Conservation (phyloP, 2,329 filamentous ascomycete species). For the Sarocladiaceae sp. region DNA sequence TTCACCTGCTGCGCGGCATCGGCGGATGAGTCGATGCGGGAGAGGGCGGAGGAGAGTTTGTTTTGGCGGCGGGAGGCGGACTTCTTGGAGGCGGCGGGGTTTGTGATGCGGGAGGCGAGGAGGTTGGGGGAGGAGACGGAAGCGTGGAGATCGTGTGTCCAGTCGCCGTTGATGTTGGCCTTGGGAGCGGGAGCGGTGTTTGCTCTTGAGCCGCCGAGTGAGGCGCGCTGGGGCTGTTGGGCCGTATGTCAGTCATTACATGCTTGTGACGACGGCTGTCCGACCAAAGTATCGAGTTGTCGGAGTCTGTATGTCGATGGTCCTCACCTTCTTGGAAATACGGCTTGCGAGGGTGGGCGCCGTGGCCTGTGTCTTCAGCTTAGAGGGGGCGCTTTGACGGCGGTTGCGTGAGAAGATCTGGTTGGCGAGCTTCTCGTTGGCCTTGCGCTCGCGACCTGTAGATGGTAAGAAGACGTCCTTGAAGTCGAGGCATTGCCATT, state of each 20-base stretch:
- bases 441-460: constrained; percentile 60
- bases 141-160: constrained; percentile 64
- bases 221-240: constrained; percentile 18
- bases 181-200: constrained; percentile 24
- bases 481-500: neutral
- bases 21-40: constrained; percentile 29
- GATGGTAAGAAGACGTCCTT: constrained; percentile 8
- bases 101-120: constrained; percentile 41
- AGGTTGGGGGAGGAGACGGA: constrained; percentile 29
- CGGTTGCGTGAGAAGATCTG: constrained; percentile 61
- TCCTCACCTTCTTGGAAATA: constrained; percentile 63
- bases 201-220: constrained; percentile 18
- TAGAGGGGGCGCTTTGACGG: constrained; percentile 48
- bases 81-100: constrained; percentile 26
- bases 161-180: constrained; percentile 59
- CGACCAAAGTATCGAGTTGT: neutral
- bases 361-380: constrained; percentile 30
- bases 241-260: too few species aligned
- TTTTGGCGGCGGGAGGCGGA: constrained; percentile 17
- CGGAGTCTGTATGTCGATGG: neutral
- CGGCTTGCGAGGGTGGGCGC: constrained; percentile 62
- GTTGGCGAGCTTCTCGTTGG: constrained; percentile 64
- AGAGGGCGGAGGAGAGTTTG: constrained; percentile 38
- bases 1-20: constrained; percentile 30
- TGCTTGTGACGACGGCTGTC: too few species aligned